These are phyloP conservation scores for Microcera coccophila DNA, from an alignment of 2,329 filamentous ascomycete species.

Conservation along the genomic window DNA sequence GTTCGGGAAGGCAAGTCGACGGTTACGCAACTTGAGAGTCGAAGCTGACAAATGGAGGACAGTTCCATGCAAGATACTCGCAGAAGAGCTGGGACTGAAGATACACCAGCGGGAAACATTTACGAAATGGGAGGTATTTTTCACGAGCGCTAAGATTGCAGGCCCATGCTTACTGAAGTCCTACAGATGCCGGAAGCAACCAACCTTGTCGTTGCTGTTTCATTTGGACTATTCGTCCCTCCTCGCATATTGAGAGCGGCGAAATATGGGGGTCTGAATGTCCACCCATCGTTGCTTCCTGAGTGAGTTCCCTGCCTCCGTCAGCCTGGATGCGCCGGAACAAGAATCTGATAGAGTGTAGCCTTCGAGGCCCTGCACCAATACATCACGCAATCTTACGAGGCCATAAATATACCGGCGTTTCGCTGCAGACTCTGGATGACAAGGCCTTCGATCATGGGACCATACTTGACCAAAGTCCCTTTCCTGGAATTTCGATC, in stretches of 20 bases:
- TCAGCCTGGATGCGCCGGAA: neutral
- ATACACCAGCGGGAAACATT: slow-evolving; percentile 80
- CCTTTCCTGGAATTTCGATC: slow-evolving; percentile 53
- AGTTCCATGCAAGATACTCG: slow-evolving; percentile 72
- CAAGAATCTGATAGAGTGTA: slow-evolving; percentile 31
- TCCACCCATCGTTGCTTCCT: slow-evolving; percentile 88
- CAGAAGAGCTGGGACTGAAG: slow-evolving; percentile 58
- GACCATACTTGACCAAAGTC: slow-evolving; percentile 66
- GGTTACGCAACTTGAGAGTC: neutral
- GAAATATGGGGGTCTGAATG: slow-evolving; percentile 83
- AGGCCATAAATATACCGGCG: slow-evolving; percentile 59
- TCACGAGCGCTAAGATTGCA: neutral
- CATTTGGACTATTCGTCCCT: slow-evolving; percentile 88
- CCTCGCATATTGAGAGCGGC: slow-evolving; percentile 64
- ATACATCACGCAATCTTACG: slow-evolving; percentile 78
- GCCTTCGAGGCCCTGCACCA: slow-evolving; percentile 80
- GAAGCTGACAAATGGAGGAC: slow-evolving; percentile 1
- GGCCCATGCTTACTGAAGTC: slow-evolving; percentile 4
- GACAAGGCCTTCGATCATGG: slow-evolving; percentile 74
- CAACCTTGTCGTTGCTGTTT: slow-evolving; percentile 86
- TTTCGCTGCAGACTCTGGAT: slow-evolving; percentile 85
- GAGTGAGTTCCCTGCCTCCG: slow-evolving; percentile 50
- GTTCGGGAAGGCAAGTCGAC: slow-evolving; percentile 57
- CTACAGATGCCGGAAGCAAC: slow-evolving; percentile 54
- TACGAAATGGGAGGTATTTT: slow-evolving; percentile 68